phyloP scores from a whole-genome alignment of 108 stramenopile genomes.

The Craspedostauros australis region DNA sequence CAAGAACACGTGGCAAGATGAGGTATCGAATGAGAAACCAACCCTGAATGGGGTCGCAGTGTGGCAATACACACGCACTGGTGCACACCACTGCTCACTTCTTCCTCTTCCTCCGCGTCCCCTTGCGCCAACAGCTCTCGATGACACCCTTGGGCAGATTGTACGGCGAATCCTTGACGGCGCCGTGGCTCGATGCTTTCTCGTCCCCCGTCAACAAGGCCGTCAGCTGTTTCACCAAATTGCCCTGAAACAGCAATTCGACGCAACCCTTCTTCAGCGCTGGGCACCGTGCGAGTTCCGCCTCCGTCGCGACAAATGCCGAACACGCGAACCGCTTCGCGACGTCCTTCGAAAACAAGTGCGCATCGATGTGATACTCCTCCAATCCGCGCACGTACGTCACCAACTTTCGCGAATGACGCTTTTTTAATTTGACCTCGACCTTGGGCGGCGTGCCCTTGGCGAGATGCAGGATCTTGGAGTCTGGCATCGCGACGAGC shows the following conservation, averaged over 20 bases:
- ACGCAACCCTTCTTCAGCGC: conserved; percentile 51
- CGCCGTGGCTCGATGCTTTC: conserved; percentile 60
- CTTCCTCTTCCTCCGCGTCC: conserved; percentile 52
- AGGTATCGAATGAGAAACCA: no score
- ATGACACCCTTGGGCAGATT: conserved; percentile 51
- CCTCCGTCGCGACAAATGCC: conserved; percentile 38
- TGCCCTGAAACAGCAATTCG: conserved; percentile 71
- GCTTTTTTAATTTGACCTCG: conserved; percentile 52
- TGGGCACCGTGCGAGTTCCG: conserved; percentile 47
- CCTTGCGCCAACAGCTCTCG: conserved; percentile 50
- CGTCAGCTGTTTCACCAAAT: conserved; percentile 59
- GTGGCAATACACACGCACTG: no score
- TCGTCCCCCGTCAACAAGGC: conserved; percentile 73
- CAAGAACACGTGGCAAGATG: no score
- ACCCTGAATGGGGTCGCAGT: no score
- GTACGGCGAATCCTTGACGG: conserved; percentile 53
- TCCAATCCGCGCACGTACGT: conserved; percentile 69
- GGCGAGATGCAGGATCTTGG: conserved; percentile 38
- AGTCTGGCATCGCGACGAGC: conserved; percentile 75
- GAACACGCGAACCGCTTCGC: conserved; percentile 67
- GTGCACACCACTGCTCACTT: no score
- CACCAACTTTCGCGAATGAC: conserved; percentile 66
- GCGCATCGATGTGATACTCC: conserved; percentile 59
- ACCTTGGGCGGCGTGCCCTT: conserved; percentile 57
- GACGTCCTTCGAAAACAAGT: conserved; percentile 46